A percentile compares a stretch with the other conserved stretches of the same genome.
Conservation (phyloP, 225 moss, liverwort and hornwort genomes). For the Marchantia paleacea region DNA sequence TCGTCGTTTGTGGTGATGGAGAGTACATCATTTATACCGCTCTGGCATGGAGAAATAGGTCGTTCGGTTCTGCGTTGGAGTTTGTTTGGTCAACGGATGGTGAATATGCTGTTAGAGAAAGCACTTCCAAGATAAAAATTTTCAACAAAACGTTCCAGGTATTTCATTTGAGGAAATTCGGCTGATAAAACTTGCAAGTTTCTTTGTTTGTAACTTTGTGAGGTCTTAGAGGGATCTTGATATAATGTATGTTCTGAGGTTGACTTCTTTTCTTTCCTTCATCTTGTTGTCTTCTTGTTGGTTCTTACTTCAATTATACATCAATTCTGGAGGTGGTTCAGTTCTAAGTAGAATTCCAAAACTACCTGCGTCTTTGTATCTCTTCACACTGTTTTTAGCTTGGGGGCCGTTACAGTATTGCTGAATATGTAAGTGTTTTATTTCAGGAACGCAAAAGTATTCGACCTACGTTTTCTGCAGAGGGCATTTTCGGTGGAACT, state of each 20-base stretch:
- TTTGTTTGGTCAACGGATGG: conserved; percentile 87
- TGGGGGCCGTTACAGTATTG: background rate
- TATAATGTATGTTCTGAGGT: background rate
- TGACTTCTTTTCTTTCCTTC: background rate
- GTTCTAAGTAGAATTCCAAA: background rate
- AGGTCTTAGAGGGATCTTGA: background rate
- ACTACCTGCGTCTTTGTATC: background rate
- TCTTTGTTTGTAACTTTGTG: background rate
- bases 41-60: conserved; percentile 90
- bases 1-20: conserved; percentile 91
- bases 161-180: background rate
- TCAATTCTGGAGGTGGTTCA: background rate
- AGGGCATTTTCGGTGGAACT: conserved; percentile 82
- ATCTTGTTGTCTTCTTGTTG: background rate
- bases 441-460: conserved; percentile 85
- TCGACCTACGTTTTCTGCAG: conserved; percentile 87
- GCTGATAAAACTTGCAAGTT: background rate
- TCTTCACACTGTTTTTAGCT: background rate
- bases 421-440: background rate
- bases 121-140: conserved; percentile 89
- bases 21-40: conserved; percentile 97
- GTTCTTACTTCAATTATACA: background rate
- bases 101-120: conserved; percentile 90
- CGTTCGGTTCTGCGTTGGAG: conserved; percentile 87
- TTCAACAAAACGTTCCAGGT: conserved; percentile 94